Evolutionary conservation across 176 grass and related monocot species (phyloP), one percentile per base, ranked within the genome.

Genomic region (bread wheat (Triticum aestivum)): DNA sequence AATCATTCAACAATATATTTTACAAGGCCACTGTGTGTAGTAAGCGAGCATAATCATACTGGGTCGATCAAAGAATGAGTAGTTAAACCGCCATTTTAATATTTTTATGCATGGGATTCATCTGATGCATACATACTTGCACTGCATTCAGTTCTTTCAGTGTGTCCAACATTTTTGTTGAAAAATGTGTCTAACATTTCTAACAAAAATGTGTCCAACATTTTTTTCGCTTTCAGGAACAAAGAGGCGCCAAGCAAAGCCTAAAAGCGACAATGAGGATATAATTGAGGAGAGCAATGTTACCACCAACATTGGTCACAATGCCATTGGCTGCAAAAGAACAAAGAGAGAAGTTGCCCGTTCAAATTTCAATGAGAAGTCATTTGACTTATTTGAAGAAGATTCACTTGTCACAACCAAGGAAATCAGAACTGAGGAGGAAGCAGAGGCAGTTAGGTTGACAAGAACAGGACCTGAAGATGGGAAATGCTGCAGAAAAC

Each of bases 321-420:
- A 90, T 80, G 47, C 73, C 59, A 34, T 35, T 58, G 58, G 26
- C 9, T 27, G 61, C 75, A 97, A 97, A 75, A 87, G 92, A 37
- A 86, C 90, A 87, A 20, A 69, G 87, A 90, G 33, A 34, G 33
- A 34, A 34, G 33, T 34, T 34, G 33, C 23, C 3, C 89, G 83
- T 56, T 86, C 85, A 73, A 84, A 86, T 81, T 97, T 94, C 78
- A 92, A 85, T 84, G 90, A 97, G 83, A 94, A 97, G 69, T 75
- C 66, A 21, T 21, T 89, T 17, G 42, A 89, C 26, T 87, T 97
- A 21, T 91, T 79, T 42, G 89, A 93, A 51, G 91, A 91, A 72
- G 73, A 84, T 61, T 93, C 84, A 65, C 76, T 90, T 87, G 41
- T 96, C 27, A 69, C 38, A 51, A 37, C 39, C 77, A 99, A 94